phyloP scores from a whole-genome alignment of 805 yeast genomes.

The Groenewaldozyma salmanticensis region DNA sequence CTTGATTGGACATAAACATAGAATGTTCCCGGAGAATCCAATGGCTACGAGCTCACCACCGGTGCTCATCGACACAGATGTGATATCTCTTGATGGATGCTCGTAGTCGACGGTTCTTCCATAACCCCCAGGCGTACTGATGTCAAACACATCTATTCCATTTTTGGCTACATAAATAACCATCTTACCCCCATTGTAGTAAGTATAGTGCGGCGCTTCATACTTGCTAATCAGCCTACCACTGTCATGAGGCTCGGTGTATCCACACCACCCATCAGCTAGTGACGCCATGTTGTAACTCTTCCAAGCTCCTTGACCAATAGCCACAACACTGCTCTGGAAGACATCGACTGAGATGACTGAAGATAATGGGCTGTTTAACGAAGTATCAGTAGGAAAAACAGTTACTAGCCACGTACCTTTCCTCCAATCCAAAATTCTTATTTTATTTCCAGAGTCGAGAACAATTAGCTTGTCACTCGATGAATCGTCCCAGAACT shows the following conservation, averaged over 20 bases:
- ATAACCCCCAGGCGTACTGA: background rate
- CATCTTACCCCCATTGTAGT: background rate
- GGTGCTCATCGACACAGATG: background rate
- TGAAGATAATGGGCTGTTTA: constrained; percentile 2
- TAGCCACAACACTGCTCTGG: constrained; percentile 22
- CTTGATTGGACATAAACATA: background rate
- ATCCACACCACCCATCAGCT: constrained; percentile 28
- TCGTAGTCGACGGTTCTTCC: background rate
- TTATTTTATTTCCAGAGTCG: constrained; percentile 26
- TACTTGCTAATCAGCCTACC: background rate
- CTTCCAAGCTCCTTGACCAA: constrained; percentile 31
- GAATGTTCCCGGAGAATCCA: background rate
- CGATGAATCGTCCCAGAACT: constrained; percentile 27
- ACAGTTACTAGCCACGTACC: constrained; percentile 25
- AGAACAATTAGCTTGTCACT: constrained; percentile 27
- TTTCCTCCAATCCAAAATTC: constrained; percentile 28
- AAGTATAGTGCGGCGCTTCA: background rate
- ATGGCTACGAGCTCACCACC: background rate
- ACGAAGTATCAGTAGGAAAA: constrained; percentile 21
- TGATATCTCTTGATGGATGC: background rate
- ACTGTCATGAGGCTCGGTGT: constrained; percentile 16
- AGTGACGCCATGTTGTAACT: constrained; percentile 20
- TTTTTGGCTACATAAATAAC: background rate
- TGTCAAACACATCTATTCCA: background rate
- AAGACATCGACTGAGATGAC: constrained; percentile 19